These are phyloP conservation scores for Dimocarpus longan DNA, from an alignment of 345 rosid genomes.

Conservation along the genomic window DNA sequence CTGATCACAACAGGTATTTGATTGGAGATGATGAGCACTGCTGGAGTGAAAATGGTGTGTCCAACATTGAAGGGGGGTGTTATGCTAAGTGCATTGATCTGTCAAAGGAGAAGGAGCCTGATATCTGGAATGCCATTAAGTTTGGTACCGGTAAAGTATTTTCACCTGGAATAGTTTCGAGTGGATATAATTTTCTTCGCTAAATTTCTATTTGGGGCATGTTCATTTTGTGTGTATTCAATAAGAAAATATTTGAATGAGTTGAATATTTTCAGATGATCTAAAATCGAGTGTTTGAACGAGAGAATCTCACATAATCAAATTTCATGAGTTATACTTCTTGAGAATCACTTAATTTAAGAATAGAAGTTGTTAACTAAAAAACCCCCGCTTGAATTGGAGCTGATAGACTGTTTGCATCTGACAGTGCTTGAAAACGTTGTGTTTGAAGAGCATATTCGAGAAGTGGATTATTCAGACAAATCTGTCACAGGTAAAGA, in stretches of 20 bases:
- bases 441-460: slow-evolving; percentile 89
- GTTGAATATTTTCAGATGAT: neutral
- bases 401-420: neutral
- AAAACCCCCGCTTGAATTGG: neutral
- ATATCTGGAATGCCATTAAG: slow-evolving; percentile 93
- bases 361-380: too few relatives aligned
- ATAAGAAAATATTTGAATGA: neutral
- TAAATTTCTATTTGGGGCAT: too few relatives aligned
- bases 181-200: neutral
- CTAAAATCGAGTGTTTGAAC: neutral
- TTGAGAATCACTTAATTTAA: too few relatives aligned
- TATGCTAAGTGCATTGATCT: slow-evolving; percentile 97
- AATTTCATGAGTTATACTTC: too few relatives aligned
- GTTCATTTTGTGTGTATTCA: too few relatives aligned
- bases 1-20: slow-evolving; percentile 82
- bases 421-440: slow-evolving; percentile 85
- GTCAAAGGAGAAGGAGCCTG: slow-evolving; percentile 87
- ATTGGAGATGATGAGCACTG: slow-evolving; percentile 99
- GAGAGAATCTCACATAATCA: neutral
- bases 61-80: slow-evolving; percentile 97
- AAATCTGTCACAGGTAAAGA: slow-evolving; percentile 79
- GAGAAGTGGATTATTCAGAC: slow-evolving; percentile 83
- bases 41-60: slow-evolving; percentile 87
- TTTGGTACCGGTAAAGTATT: slow-evolving; percentile 74
- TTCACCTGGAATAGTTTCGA: neutral